phyloP scores from a whole-genome alignment of 2,329 filamentous ascomycete genomes.

The Talaromyces rugulosus region DNA sequence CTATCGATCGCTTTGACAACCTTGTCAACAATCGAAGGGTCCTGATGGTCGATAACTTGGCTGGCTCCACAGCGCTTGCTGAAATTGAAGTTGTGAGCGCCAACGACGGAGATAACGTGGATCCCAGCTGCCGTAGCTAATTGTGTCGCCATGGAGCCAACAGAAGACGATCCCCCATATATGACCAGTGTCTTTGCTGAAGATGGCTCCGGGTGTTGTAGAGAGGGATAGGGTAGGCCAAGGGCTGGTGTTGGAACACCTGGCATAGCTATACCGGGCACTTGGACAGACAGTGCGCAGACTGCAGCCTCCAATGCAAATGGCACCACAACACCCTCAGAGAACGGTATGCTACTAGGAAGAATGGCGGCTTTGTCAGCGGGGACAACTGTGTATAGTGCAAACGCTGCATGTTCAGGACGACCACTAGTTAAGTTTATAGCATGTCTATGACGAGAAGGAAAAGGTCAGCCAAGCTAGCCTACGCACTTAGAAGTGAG shows the following conservation, averaged over 20 bases:
- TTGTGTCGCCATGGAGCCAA: conserved; percentile 42
- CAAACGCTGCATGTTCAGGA: conserved; percentile 7
- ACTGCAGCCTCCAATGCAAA: conserved; percentile 11
- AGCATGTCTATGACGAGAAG: background rate
- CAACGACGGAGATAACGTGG: conserved; percentile 32
- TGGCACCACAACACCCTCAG: conserved; percentile 2
- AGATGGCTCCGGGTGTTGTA: background rate
- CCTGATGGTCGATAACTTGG: conserved; percentile 42
- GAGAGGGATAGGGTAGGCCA: conserved; percentile 8
- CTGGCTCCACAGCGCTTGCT: conserved; percentile 39
- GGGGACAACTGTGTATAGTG: conserved; percentile 9
- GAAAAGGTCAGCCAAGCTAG: background rate
- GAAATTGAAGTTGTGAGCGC: conserved; percentile 24
- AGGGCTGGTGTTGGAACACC: conserved; percentile 10
- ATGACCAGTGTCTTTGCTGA: conserved; percentile 16
- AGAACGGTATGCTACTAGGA: conserved; percentile 1
- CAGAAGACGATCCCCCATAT: conserved; percentile 45
- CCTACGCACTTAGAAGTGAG: background rate
- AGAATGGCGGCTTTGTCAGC: conserved; percentile 9
- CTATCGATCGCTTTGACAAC: conserved; percentile 14
- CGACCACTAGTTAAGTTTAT: conserved; percentile 8
- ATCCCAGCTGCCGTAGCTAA: conserved; percentile 37
- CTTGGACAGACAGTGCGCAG: conserved; percentile 7
- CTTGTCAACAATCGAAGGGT: conserved; percentile 15
- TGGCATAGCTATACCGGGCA: conserved; percentile 7